phyloP scores from a whole-genome alignment of 768 basidiomycete genomes.

The Neoboletus magnificus region DNA sequence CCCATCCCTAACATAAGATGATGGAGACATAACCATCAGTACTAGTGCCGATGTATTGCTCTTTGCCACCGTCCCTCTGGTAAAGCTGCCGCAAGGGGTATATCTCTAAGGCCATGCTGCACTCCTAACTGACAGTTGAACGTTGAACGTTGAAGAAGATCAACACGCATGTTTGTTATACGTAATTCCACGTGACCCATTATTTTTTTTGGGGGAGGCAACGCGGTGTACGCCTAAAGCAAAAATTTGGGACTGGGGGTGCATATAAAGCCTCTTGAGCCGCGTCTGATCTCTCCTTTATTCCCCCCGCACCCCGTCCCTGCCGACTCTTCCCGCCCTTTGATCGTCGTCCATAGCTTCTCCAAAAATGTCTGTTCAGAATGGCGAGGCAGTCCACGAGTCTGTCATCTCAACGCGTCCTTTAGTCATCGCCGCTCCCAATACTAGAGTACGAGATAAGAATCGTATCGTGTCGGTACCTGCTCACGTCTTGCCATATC shows the following conservation, averaged over 20 bases:
- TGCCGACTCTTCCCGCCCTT: neutral
- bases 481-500: slow-evolving; percentile 1
- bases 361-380: slow-evolving; percentile 33
- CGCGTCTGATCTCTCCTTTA: slow-evolving; percentile 3
- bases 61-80: neutral
- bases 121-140: neutral
- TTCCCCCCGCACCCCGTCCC: neutral
- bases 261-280: slow-evolving; percentile 17
- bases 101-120: neutral
- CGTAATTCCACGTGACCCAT: slow-evolving; percentile 30
- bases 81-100: neutral
- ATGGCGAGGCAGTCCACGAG: slow-evolving; percentile 30
- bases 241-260: slow-evolving; percentile 35
- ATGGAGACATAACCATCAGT: neutral
- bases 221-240: slow-evolving; percentile 17
- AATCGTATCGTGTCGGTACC: neutral
- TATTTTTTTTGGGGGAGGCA: slow-evolving; percentile 30
- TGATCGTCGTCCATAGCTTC: slow-evolving; percentile 4
- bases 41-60: neutral
- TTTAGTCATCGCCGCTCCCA: slow-evolving; percentile 30
- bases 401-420: slow-evolving; percentile 36
- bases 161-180: slow-evolving; percentile 6
- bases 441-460: slow-evolving; percentile 33
- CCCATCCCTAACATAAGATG: neutral
- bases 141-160: too few relatives aligned